These are phyloP conservation scores for Galerina sulciceps DNA, from an alignment of 768 basidiomycete genomes.

Conservation along the genomic window DNA sequence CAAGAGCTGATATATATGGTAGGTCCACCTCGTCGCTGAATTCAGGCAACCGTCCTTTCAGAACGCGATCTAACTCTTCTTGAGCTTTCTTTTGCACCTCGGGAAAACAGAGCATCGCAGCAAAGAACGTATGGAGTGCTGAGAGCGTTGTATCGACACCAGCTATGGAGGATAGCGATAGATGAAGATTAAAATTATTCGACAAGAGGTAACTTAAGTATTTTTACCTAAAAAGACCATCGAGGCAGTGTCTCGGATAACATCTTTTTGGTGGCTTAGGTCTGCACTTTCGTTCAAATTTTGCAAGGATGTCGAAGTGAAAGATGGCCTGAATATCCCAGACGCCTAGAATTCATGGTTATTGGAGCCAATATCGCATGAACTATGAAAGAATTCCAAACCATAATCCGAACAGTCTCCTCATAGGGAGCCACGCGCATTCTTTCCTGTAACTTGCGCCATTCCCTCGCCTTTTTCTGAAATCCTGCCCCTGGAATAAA, in stretches of 20 bases:
- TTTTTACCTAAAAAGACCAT: conserved; percentile 35
- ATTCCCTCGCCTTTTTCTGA: conserved; percentile 50
- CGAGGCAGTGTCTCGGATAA: conserved; percentile 43
- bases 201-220: neutral
- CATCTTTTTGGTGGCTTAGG: conserved; percentile 18
- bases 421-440: conserved; percentile 42
- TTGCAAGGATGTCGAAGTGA: conserved; percentile 26
- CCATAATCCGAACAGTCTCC: conserved; percentile 28
- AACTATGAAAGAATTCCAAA: no score
- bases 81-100: conserved; percentile 40
- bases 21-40: conserved; percentile 38
- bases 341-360: no score
- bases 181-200: neutral
- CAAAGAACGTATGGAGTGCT: conserved; percentile 34
- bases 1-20: conserved; percentile 40
- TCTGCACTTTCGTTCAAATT: conserved; percentile 22
- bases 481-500: conserved; percentile 68
- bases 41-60: conserved; percentile 42
- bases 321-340: conserved; percentile 22
- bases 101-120: conserved; percentile 45
- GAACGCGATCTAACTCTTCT: conserved; percentile 40
- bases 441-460: conserved; percentile 39
- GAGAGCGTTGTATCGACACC: conserved; percentile 32
- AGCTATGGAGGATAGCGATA: conserved; percentile 11
- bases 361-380: no score